These are phyloP conservation scores for Coniochaeta pulveracea DNA, from an alignment of 2,329 filamentous ascomycete genomes.

Conservation along the genomic window DNA sequence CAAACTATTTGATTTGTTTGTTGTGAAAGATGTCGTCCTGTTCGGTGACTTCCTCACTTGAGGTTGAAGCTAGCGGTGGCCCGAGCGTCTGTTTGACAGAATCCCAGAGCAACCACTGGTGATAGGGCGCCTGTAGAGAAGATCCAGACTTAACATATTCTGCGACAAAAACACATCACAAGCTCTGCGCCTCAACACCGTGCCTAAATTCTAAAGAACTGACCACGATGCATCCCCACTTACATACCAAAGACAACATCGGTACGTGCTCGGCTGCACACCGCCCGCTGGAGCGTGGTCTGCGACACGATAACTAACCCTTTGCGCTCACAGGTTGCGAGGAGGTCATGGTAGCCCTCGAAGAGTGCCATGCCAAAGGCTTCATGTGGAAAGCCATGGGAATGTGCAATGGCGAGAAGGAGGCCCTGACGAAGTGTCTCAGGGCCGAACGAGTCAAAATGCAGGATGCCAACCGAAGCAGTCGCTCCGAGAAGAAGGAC, in stretches of 20 bases:
- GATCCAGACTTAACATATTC: too few species aligned
- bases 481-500: slow-evolving; percentile 57
- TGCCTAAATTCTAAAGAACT: too few species aligned
- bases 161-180: too few species aligned
- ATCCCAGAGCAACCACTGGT: too few species aligned
- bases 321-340: slow-evolving; percentile 66
- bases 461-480: slow-evolving; percentile 64
- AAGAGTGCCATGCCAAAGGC: slow-evolving; percentile 86
- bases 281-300: too few species aligned
- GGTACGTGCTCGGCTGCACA: too few species aligned
- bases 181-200: neutral
- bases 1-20: neutral
- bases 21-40: slow-evolving; percentile 1
- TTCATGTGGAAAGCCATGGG: slow-evolving; percentile 88
- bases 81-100: slow-evolving; percentile 5
- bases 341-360: slow-evolving; percentile 84
- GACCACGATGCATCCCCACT: slow-evolving; percentile 92
- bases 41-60: too few species aligned
- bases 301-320: slow-evolving; percentile 2
- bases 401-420: slow-evolving; percentile 81
- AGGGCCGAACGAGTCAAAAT: slow-evolving; percentile 68
- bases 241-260: slow-evolving; percentile 84
- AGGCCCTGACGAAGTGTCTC: slow-evolving; percentile 74
- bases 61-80: slow-evolving; percentile 3
- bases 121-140: too few species aligned